phyloP scores from a whole-genome alignment of 2,329 filamentous ascomycete species.

The Tolypocladium guangdongense region DNA sequence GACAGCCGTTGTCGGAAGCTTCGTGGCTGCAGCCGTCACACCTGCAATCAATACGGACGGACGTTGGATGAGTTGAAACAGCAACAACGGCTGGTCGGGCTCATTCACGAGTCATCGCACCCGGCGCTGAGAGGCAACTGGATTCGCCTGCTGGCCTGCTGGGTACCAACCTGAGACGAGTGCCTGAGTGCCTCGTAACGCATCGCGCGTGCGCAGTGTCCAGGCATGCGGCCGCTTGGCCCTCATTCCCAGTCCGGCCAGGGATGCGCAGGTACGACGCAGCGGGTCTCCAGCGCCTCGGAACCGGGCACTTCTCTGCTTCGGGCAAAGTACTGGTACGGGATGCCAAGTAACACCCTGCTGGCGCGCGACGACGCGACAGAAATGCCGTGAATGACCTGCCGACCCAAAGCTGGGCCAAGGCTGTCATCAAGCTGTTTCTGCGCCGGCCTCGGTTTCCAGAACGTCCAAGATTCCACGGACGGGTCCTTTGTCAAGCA shows the following conservation, averaged over 20 bases:
- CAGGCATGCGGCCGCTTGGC: background rate
- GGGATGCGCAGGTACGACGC: constrained; percentile 3
- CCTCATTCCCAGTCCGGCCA: background rate
- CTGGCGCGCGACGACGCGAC: background rate
- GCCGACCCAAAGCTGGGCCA: background rate
- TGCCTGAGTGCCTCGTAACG: background rate
- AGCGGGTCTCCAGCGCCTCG: constrained; percentile 1
- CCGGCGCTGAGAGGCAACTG: background rate
- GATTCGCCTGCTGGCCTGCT: background rate
- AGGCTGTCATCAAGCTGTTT: too few relatives aligned
- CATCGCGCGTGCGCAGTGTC: background rate
- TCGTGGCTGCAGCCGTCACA: background rate
- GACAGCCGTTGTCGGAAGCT: background rate
- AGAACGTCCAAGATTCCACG: background rate
- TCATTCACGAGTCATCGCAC: background rate
- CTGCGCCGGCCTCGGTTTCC: background rate
- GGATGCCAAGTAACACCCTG: background rate
- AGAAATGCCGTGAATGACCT: background rate
- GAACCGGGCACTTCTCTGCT: constrained; percentile 3
- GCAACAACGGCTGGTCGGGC: background rate
- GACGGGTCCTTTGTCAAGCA: background rate
- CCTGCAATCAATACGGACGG: background rate
- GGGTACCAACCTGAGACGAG: background rate
- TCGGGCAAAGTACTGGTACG: background rate
- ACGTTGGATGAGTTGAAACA: background rate